phyloP scores from a whole-genome alignment of 106 monocot genomes.

The Vanilla planifolia region DNA sequence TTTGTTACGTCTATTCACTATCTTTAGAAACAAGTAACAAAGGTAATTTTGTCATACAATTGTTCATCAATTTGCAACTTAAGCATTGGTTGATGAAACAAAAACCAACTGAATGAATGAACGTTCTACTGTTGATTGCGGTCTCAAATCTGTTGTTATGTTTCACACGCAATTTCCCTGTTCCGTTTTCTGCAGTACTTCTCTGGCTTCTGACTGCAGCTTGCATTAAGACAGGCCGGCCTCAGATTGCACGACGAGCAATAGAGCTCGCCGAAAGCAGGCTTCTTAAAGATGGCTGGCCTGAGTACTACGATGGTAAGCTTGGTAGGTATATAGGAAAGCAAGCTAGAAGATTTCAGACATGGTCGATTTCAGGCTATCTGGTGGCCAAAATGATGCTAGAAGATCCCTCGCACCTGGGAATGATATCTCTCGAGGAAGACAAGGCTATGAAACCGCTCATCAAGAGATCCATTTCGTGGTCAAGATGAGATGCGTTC shows the following conservation, averaged over 20 bases:
- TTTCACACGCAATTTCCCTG: no score
- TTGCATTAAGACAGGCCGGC: conserved; percentile 41
- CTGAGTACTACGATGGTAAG: conserved; percentile 48
- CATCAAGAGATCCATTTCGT: conserved; percentile 36
- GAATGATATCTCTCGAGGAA: conserved; percentile 45
- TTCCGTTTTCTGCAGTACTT: conserved; percentile 35
- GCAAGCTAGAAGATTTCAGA: conserved; percentile 42
- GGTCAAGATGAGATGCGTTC: conserved; percentile 30
- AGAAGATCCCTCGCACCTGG: conserved; percentile 46
- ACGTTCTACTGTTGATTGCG: neutral
- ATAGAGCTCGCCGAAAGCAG: conserved; percentile 39
- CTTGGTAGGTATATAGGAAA: conserved; percentile 35
- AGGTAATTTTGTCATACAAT: neutral
- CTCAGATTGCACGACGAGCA: conserved; percentile 38
- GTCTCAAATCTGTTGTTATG: neutral
- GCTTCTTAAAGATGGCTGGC: conserved; percentile 37
- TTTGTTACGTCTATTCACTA: no score
- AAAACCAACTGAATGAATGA: neutral
- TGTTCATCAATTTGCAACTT: neutral
- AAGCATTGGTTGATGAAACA: neutral
- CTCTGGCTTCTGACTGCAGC: conserved; percentile 50
- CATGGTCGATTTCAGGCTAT: conserved; percentile 48
- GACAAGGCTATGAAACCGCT: conserved; percentile 37
- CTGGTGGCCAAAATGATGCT: conserved; percentile 51
- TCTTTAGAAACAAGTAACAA: neutral